Base-by-base conservation (phyloP, 352 stramenopile genomes). In the Phytophthora pseudosyringae region DNA sequence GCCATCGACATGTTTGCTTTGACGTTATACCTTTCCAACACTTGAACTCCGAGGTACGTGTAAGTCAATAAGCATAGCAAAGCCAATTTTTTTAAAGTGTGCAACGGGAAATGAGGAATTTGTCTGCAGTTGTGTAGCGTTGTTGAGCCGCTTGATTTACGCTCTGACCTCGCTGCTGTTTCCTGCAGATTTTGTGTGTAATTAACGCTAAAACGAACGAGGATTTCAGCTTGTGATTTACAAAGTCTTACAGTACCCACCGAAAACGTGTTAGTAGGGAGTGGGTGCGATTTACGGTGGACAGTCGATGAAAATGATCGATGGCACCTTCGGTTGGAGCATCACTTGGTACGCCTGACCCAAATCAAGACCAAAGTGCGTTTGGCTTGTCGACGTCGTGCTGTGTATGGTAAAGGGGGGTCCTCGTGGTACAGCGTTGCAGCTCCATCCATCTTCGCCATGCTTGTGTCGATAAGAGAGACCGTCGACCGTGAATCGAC, bases 291-390 rank as follows among this genome's bases (percentile, higher is more conserved):
- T 13, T 35, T 62, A 62, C n/a, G 54, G 54, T 33, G 54, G 54
- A 13, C 54, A 62, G 26, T 62, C 54, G 16, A 62, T 62, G 32
- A 62, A 62, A n/a, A 62, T 62, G 43, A 62, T 54, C 28, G 43
- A 54, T 28, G 43, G 18, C 7, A n/a, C 25, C 3, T 49, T 29
- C 7, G 43, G 32, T 15, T 21, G 43, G 51, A 15, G 32, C 11
- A 31, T 32, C 4, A 32, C 43, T 8, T 12, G 29, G 12, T 15
- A 29, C 26, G 51, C 43, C 8, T 39, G 26, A 43, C 26, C 39
- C 28, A 13, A 32, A 31, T 46, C n/a, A 31, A 52, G 29, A 3
- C 5, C 36, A 59, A 53, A 32, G 28, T 47, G 28, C 5, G 15
- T 26, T 25, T 26, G 43, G 16, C 4, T 18, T 33, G 11, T 31